Conservation (phyloP, 2,329 filamentous ascomycete genomes). For the Scedosporium minutisporum region DNA sequence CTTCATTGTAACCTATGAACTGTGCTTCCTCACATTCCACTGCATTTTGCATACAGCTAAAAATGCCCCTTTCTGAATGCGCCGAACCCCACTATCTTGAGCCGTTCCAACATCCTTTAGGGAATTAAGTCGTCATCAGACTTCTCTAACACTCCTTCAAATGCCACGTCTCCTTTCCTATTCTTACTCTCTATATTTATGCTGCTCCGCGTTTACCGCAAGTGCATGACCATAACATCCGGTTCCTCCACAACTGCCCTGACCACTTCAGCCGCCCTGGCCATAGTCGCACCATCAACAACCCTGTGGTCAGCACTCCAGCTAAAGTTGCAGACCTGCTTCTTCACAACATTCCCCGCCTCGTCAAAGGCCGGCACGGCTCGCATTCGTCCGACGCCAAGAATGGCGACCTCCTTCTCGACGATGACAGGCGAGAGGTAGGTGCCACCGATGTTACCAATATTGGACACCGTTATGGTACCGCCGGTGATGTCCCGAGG, state of each 20-base stretch:
- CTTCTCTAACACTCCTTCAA: not conserved
- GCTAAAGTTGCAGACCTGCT: slow-evolving; percentile 80
- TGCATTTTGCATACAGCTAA: not conserved
- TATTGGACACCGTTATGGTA: slow-evolving; percentile 94
- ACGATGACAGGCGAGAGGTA: slow-evolving; percentile 89
- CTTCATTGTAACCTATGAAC: not conserved
- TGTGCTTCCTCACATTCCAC: not conserved
- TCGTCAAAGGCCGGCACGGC: slow-evolving; percentile 70
- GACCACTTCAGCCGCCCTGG: slow-evolving; percentile 76
- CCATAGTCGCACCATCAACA: slow-evolving; percentile 90
- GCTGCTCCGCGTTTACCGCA: slow-evolving; percentile 42
- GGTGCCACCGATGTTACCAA: slow-evolving; percentile 87
- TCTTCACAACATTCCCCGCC: slow-evolving; percentile 53
- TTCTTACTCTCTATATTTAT: not conserved
- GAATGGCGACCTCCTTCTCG: slow-evolving; percentile 80
- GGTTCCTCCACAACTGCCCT: slow-evolving; percentile 72
- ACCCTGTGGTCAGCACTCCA: slow-evolving; percentile 95
- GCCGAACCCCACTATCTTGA: not conserved
- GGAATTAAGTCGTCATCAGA: not conserved
- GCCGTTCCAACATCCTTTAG: not conserved
- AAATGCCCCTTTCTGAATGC: not conserved
- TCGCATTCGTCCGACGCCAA: slow-evolving; percentile 76
- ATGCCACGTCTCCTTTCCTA: not conserved
- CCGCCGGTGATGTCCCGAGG: slow-evolving; percentile 70
- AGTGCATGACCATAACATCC: slow-evolving; percentile 74